phyloP scores from a whole-genome alignment of 1,139 yeast species.

The Pichia sp. region DNA sequence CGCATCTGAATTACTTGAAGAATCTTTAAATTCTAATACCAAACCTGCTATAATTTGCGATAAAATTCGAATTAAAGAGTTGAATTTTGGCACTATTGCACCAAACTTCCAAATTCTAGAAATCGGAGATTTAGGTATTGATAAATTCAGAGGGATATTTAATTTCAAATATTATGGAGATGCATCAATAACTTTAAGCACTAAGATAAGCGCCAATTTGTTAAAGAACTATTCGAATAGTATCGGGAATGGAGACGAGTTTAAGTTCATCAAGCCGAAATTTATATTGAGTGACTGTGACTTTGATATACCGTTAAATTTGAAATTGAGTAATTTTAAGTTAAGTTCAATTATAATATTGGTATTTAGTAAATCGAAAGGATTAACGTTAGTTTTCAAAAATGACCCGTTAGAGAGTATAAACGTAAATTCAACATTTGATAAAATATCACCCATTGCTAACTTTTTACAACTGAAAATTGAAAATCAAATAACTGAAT shows the following conservation, averaged over 20 bases:
- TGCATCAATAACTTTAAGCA: conserved; percentile 70
- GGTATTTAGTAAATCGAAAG: conserved; percentile 75
- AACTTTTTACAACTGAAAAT: conserved; percentile 74
- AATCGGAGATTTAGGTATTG: conserved; percentile 77
- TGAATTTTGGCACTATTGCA: conserved; percentile 70
- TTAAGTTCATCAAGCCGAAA: conserved; percentile 53
- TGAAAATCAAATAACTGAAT: conserved; percentile 69
- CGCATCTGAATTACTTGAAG: conserved; percentile 65
- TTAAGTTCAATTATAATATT: conserved; percentile 78
- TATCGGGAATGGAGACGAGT: conserved; percentile 38
- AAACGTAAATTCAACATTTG: conserved; percentile 78
- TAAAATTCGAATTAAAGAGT: conserved; percentile 62
- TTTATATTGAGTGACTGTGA: conserved; percentile 63
- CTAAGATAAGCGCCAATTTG: conserved; percentile 82
- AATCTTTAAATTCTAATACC: conserved; percentile 67
- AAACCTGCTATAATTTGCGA: conserved; percentile 73
- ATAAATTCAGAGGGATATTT: conserved; percentile 79
- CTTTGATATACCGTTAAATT: conserved; percentile 71
- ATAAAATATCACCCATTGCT: conserved; percentile 76
- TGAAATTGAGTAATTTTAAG: conserved; percentile 65
- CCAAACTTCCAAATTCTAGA: conserved; percentile 79
- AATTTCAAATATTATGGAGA: conserved; percentile 76
- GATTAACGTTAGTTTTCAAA: conserved; percentile 77
- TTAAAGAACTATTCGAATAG: conserved; percentile 59
- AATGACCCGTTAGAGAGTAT: conserved; percentile 84